Evolutionary conservation across 2,329 filamentous ascomycete species (phyloP), one percentile per base, ranked within the genome.

Genomic region (Diaporthe vaccinii): DNA sequence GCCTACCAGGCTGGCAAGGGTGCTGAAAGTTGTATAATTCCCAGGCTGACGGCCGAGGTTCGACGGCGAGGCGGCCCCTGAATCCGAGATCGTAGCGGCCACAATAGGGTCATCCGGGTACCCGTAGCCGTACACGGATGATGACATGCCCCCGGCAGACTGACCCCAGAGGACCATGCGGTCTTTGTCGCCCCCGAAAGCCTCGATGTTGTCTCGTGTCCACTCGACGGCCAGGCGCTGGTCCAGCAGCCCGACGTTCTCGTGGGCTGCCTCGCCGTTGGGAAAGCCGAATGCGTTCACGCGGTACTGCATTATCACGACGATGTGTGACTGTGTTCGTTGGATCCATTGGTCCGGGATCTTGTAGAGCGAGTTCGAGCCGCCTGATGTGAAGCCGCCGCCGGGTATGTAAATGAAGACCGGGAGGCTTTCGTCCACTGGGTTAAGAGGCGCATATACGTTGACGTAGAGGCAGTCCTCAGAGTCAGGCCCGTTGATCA

Each of bases 141-240:
- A 82, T 14, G 82, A 80, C 3, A 83, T 76, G 14, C 81, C 77
- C 7, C 88, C 87, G 4, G 88, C 86, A 44, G 86, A 87, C 79
- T 88, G 85, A 17, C 88, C 88, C 79, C 85, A 86, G 25, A 88
- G 81, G 0, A 84, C 84, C 76, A 89, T 87, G n/a, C 81, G 80
- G 2, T 80, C 67, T 1, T 85, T 81, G 75, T 89, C 86, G 22
- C 89, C 89, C 25, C 88, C 88, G 76, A 91, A 91, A 0, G 81
- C 80, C 12, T 79, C 84, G 34, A 90, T 87, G 78, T 90, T 89
- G 58, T 85, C 82, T 4, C 82, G 82, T 0, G 88, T 80, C 89
- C 89, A 91, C 79, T 90, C 86, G 0, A 90, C 79, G 0, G 87
- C 88, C 20, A 85, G 78, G 2, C 89, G 84, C 78, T 91, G 89